Evolutionary conservation across 179 eudicot genomes (phyloP).

Genomic region (Amaranthus tricolor): DNA sequence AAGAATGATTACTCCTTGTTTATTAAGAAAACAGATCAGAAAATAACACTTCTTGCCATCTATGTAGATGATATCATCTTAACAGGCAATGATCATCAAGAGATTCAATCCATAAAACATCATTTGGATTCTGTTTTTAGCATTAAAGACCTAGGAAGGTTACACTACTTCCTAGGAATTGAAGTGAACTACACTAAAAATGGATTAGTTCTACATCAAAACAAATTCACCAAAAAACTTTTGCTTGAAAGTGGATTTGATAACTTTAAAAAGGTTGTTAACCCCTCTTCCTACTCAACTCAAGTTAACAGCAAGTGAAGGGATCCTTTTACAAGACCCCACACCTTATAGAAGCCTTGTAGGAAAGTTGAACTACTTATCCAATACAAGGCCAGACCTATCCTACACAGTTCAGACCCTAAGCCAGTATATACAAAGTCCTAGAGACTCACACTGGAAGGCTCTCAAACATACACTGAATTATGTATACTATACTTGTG

Average conservation of each 20-base stretch:
- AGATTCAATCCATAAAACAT: background rate
- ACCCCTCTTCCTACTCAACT: background rate
- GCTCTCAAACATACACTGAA: too few species aligned
- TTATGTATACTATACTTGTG: too few species aligned
- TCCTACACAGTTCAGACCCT: too few species aligned
- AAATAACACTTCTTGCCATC: background rate
- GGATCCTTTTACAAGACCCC: background rate
- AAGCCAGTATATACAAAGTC: too few species aligned
- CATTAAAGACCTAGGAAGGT: slow-evolving; percentile 7
- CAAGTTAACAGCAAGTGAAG: background rate
- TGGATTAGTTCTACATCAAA: background rate
- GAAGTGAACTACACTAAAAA: background rate
- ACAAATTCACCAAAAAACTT: background rate
- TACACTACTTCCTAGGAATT: slow-evolving; percentile 14
- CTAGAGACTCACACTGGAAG: too few species aligned
- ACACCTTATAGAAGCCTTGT: background rate
- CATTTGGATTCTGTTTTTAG: background rate
- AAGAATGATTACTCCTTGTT: too few species aligned
- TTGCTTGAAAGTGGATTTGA: background rate
- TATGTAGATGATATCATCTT: slow-evolving; percentile 17
- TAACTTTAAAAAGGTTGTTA: too few species aligned
- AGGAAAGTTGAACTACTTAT: slow-evolving; percentile 10
- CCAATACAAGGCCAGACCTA: too few species aligned
- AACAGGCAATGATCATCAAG: background rate
- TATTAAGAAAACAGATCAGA: background rate